Base-by-base conservation (phyloP, 805 yeast genomes). In the Lipomyces yamadae region DNA sequence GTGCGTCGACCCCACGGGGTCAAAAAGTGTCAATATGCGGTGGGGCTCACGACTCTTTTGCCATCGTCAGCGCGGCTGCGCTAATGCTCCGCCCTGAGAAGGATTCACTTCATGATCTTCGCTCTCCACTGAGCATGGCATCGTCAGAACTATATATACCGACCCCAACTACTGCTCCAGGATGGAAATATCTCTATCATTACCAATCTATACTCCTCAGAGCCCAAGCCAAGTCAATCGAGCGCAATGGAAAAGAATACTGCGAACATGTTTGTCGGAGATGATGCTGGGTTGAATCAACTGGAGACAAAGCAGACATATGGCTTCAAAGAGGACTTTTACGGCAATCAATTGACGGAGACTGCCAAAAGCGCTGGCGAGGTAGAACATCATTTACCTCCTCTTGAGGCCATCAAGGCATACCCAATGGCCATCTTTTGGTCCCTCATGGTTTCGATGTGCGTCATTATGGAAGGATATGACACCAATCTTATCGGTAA, bases 401-500 rank as follows among this genome's bases (percentile, higher is more conserved):
- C 55, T 18, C 48, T 42, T 42, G 7, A 13, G n/a, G 48, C 48
- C 7, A 15, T 42, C 48, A 42, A 42, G 24, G 48, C 48, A 24
- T 52, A 52, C 13, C 84, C 84, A 13, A 77, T 75, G 64, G 85
- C 86, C 15, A 79, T 80, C 45, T 70, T 79, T 66, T 84, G 86
- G 86, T 80, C 85, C 3, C 66, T 82, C 24, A 73, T 82, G 35
- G 74, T 83, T 48, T 80, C 84, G 2, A 71, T 80, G 6, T 80
- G 83, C 42, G 75, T 83, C 65, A 72, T 83, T 56, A 82, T 82
- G 85, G 85, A 82, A 69, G 85, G 48, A 85, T 35, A 83, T 81
- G 73, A 85, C 83, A 69, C 74, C 77, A 18, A 76, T 75, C 57
- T 74, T 83, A 55, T 73, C 82, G 72, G 74, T 48, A 76, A 81